Percentiles rank a stretch among this genome's conserved stretches.
Conservation (phyloP, 2,329 filamentous ascomycete genomes). For the Trichoderma polysporum region DNA sequence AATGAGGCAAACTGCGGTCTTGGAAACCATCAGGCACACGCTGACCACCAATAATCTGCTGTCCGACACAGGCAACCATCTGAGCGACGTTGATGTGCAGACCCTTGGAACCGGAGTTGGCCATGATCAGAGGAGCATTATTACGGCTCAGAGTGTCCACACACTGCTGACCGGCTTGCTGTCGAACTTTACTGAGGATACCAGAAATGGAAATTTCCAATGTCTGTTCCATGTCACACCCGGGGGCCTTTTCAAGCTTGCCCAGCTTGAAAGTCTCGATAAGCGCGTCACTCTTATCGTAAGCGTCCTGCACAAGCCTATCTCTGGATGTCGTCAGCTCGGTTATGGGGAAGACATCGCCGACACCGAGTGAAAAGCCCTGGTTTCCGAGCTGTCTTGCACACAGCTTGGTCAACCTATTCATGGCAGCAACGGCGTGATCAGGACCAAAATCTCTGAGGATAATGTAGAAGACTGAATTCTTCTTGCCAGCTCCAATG, state of each 20-base stretch:
- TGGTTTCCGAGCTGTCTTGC: slow-evolving; percentile 84
- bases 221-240: slow-evolving; percentile 88
- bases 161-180: slow-evolving; percentile 87
- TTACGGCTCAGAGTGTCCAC: slow-evolving; percentile 85
- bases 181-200: slow-evolving; percentile 87
- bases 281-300: slow-evolving; percentile 76
- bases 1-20: slow-evolving; percentile 90
- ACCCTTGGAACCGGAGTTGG: slow-evolving; percentile 94
- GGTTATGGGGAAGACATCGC: slow-evolving; percentile 83
- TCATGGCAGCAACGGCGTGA: slow-evolving; percentile 88
- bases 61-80: slow-evolving; percentile 96
- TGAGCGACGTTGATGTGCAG: slow-evolving; percentile 98
- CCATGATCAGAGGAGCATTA: slow-evolving; percentile 95
- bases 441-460: slow-evolving; percentile 92
- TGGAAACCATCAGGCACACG: slow-evolving; percentile 97
- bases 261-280: slow-evolving; percentile 79
- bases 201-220: slow-evolving; percentile 89
- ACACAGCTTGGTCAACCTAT: slow-evolving; percentile 84
- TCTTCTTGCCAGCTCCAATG: slow-evolving; percentile 96
- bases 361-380: slow-evolving; percentile 94
- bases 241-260: slow-evolving; percentile 79
- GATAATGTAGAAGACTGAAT: slow-evolving; percentile 96
- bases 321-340: slow-evolving; percentile 72
- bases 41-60: slow-evolving; percentile 93
- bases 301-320: slow-evolving; percentile 72